Conservation (phyloP, 108 stramenopile genomes). For the Fragilaria crotonensis region DNA sequence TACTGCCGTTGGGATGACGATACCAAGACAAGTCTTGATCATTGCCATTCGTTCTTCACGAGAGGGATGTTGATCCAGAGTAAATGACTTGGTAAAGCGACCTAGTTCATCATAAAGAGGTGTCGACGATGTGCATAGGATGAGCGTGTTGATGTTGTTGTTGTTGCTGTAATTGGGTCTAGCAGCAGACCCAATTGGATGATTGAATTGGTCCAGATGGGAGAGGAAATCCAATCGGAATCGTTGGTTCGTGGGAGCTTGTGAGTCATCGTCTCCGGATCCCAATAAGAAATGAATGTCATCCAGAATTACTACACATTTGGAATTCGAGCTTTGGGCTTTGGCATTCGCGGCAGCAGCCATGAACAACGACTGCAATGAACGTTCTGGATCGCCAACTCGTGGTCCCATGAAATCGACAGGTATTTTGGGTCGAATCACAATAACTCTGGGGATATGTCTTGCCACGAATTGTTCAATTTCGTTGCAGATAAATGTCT, state of each 20-base stretch:
- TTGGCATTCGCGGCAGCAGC: conserved; percentile 17
- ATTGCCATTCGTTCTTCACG: conserved; percentile 36
- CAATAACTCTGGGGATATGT: neutral
- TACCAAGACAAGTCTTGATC: conserved; percentile 27
- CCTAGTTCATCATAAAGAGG: conserved; percentile 21
- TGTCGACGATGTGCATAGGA: conserved; percentile 49
- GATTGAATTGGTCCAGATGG: conserved; percentile 16
- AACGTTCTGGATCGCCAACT: conserved; percentile 64
- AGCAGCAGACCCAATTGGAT: neutral
- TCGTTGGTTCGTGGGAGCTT: conserved; percentile 14
- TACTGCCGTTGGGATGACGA: no score
- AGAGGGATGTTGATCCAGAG: conserved; percentile 29
- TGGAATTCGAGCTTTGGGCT: conserved; percentile 6
- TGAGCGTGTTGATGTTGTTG: conserved; percentile 23
- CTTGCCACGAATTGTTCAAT: conserved; percentile 19
- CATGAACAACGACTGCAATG: conserved; percentile 44
- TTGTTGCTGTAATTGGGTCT: conserved; percentile 7
- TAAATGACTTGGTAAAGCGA: conserved; percentile 50
- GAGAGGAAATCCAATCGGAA: conserved; percentile 17
- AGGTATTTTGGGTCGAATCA: conserved; percentile 49
- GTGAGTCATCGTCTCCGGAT: neutral
- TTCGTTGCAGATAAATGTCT: conserved; percentile 55
- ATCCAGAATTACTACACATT: conserved; percentile 60
- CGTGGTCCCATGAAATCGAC: conserved; percentile 40
- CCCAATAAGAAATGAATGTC: conserved; percentile 51